These are phyloP conservation scores for Immersiella caudata DNA, from an alignment of 495 filamentous ascomycete species.

Conservation along the genomic window DNA sequence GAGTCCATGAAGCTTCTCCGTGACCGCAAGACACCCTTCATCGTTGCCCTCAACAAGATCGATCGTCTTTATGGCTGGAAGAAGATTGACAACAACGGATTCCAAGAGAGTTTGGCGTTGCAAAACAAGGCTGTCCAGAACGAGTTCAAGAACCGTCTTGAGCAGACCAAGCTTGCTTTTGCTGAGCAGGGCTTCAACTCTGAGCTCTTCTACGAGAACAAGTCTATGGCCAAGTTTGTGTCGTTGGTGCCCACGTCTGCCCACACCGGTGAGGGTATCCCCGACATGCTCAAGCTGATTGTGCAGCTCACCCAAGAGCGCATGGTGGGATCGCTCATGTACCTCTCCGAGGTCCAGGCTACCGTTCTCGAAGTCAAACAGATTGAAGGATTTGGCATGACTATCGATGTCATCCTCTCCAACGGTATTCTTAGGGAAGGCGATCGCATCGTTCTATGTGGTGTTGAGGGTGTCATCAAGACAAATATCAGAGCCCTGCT, in stretches of 20 bases:
- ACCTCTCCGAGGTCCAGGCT: slow-evolving; percentile 94
- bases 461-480: slow-evolving; percentile 88
- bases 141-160: slow-evolving; percentile 89
- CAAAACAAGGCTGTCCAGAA: slow-evolving; percentile 94
- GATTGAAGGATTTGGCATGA: slow-evolving; percentile 97
- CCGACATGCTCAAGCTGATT: slow-evolving; percentile 97
- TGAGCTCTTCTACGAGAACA: slow-evolving; percentile 96
- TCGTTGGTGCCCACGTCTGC: slow-evolving; percentile 96
- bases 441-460: slow-evolving; percentile 92
- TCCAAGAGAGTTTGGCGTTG: slow-evolving; percentile 84
- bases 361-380: slow-evolving; percentile 99
- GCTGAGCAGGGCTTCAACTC: slow-evolving; percentile 97
- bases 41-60: slow-evolving; percentile 99
- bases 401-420: slow-evolving; percentile 95
- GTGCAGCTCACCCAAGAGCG: slow-evolving; percentile 90
- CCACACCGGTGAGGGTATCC: slow-evolving; percentile 97
- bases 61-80: slow-evolving; percentile 99
- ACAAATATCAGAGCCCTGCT: slow-evolving; percentile 97
- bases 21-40: slow-evolving; percentile 95
- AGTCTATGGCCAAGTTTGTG: slow-evolving; percentile 89
- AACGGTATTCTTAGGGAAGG: slow-evolving; percentile 96
- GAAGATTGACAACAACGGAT: slow-evolving; percentile 96
- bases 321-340: slow-evolving; percentile 98
- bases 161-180: slow-evolving; percentile 91
- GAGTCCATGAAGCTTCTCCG: slow-evolving; percentile 95